Base-by-base conservation (phyloP, 208 protist species). In the Trypanosoma grayi region DNA sequence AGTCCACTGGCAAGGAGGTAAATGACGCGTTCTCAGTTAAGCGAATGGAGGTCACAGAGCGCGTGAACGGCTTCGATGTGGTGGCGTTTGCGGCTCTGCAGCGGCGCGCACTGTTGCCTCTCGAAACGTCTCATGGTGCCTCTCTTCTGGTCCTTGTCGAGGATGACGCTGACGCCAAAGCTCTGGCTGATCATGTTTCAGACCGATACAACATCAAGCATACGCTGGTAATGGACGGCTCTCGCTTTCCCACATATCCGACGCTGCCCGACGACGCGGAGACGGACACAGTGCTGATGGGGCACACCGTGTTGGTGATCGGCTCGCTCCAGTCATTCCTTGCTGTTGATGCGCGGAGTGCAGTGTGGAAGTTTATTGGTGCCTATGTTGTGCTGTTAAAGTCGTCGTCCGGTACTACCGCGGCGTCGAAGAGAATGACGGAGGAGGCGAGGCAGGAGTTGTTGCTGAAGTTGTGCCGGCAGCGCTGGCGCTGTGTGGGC, bases 311-410 rank as follows among this genome's bases (percentile, higher is more conserved):
- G 4, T 34, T 85, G 31, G 60, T 88, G 14, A 63, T 91, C 9
- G 66, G 70, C 7, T 81, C 84, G 0, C 66, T 74, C 8, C 66
- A 70, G 9, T 68, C 66, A 8, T 82, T 92, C 47, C 43, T 86
- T 22, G 46, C 53, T 0, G 66, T 81, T 20, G 78, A 92, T 54
- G 73, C 66, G 33, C 67, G 80, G 27, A 87, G 78, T 66, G 85
- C 80, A 25, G 58, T 92, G 30, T 92, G 85, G 85, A 85, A 85
- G 50, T 77, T 73, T 66, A 67, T 92, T 41, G 78, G 76, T 16
- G 65, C 64, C n/a, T 80, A 71, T 60, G 63, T 64, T 28, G n/a
- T 64, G 69, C 20, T 65, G 69, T 24, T 64, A 48, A 66, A 57
- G 37, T 51, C 50, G 13, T 53, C 51, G 5, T 51, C 31, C 18